phyloP scores from a whole-genome alignment of 306 rosid species.

The Inga oerstediana region DNA sequence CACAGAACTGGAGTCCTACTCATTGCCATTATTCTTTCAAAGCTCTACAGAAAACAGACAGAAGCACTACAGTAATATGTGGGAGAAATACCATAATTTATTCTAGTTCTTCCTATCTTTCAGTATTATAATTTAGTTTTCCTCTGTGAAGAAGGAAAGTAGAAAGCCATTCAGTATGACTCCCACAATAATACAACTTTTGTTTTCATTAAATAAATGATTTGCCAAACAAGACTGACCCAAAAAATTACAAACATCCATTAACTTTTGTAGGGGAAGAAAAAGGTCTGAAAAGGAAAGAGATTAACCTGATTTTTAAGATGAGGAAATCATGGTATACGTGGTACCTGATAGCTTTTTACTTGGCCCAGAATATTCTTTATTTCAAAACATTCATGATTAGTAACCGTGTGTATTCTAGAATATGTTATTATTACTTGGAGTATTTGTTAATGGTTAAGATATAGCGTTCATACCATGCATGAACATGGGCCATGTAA shows the following conservation, averaged over 20 bases:
- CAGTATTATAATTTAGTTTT: neutral
- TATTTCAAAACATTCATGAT: conserved; percentile 38
- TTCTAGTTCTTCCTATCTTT: conserved; percentile 22
- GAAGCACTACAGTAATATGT: conserved; percentile 17
- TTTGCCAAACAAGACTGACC: conserved; percentile 25
- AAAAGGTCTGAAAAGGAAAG: conserved; percentile 14
- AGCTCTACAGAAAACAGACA: conserved; percentile 38
- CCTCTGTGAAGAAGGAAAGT: conserved; percentile 24
- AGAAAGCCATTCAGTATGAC: conserved; percentile 34
- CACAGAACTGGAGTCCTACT: conserved; percentile 30
- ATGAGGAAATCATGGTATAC: conserved; percentile 34
- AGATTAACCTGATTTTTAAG: conserved; percentile 22
- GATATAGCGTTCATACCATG: neutral
- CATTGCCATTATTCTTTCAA: conserved; percentile 37
- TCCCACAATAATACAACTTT: neutral
- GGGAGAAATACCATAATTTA: conserved; percentile 31
- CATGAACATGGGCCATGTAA: too few species aligned
- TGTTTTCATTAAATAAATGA: neutral
- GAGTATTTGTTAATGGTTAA: neutral
- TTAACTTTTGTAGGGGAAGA: conserved; percentile 28
- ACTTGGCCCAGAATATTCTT: conserved; percentile 33
- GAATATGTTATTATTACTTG: neutral
- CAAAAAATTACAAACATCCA: conserved; percentile 5
- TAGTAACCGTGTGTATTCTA: conserved; percentile 31
- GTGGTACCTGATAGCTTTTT: conserved; percentile 36